Evolutionary conservation across 2,329 filamentous ascomycete species (phyloP).

Genomic region (Calycina herbarum): DNA sequence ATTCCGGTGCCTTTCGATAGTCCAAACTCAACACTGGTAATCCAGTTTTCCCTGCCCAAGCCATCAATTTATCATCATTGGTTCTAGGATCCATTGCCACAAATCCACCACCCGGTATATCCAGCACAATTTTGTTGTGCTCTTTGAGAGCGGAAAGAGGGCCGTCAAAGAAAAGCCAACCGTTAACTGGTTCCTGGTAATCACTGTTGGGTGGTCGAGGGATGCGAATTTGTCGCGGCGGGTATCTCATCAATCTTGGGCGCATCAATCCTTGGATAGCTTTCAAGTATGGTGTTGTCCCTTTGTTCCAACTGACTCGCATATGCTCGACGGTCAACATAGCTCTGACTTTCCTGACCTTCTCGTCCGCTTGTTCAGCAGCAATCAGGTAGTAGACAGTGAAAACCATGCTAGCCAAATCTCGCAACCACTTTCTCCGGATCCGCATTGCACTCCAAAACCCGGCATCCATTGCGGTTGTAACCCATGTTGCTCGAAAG

Average conservation of each 20-base stretch:
- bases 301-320: constrained; percentile 93
- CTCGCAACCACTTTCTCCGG: constrained; percentile 73
- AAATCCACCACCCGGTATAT: constrained; percentile 92
- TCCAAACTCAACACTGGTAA: constrained; percentile 89
- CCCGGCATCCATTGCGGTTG: constrained; percentile 90
- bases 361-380: constrained; percentile 93
- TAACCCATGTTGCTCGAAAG: constrained; percentile 95
- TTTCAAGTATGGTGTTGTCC: constrained; percentile 80
- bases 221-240: constrained; percentile 80
- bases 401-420: constrained; percentile 81
- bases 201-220: constrained; percentile 76
- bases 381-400: constrained; percentile 89
- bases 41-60: constrained; percentile 87
- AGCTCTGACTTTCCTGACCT: constrained; percentile 85
- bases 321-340: constrained; percentile 89
- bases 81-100: constrained; percentile 95
- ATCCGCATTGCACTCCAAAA: constrained; percentile 99
- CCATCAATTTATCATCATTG: constrained; percentile 90
- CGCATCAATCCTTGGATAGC: constrained; percentile 69
- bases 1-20: constrained; percentile 84
- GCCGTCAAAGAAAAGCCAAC: constrained; percentile 94
- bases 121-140: constrained; percentile 77
- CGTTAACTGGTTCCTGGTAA: constrained; percentile 79
- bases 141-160: constrained; percentile 74
- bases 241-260: constrained; percentile 77